Evolutionary conservation across 2,329 filamentous ascomycete species (phyloP).

Genomic region (Aurifilum marmelostoma): DNA sequence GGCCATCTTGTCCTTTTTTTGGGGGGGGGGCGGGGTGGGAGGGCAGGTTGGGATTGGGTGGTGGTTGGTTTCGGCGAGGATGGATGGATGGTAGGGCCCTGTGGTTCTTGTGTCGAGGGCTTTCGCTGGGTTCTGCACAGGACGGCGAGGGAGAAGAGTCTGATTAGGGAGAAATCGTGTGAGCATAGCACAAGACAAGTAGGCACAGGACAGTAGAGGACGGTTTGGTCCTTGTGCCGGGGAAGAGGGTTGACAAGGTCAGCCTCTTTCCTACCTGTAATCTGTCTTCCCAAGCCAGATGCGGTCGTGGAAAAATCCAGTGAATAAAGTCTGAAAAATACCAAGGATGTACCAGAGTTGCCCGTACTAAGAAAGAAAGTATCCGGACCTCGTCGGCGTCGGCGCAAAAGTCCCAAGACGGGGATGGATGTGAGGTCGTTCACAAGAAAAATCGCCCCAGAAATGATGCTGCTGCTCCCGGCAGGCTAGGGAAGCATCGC

Average conservation of each 20-base stretch:
- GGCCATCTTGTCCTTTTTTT: constrained; percentile 10
- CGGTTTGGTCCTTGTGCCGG: not conserved
- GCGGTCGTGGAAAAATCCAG: not conserved
- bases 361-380: not conserved
- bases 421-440: not conserved
- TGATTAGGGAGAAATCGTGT: not conserved
- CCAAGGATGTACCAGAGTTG: too few relatives aligned
- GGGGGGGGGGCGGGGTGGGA: too few relatives aligned
- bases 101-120: not conserved
- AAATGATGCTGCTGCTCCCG: not conserved
- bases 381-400: not conserved
- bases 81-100: not conserved
- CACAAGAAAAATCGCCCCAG: not conserved
- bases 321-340: not conserved
- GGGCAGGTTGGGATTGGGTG: too few relatives aligned
- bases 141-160: not conserved
- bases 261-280: not conserved
- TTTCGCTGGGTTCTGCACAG: not conserved
- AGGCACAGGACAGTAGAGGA: not conserved
- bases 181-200: not conserved
- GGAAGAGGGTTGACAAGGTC: too few relatives aligned
- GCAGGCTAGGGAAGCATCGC: not conserved
- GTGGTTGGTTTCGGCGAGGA: too few relatives aligned
- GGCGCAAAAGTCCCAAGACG: not conserved
- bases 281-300: not conserved